Base-by-base conservation (phyloP, 2,329 filamentous ascomycete species). In the Diaporthe aspalathi region DNA sequence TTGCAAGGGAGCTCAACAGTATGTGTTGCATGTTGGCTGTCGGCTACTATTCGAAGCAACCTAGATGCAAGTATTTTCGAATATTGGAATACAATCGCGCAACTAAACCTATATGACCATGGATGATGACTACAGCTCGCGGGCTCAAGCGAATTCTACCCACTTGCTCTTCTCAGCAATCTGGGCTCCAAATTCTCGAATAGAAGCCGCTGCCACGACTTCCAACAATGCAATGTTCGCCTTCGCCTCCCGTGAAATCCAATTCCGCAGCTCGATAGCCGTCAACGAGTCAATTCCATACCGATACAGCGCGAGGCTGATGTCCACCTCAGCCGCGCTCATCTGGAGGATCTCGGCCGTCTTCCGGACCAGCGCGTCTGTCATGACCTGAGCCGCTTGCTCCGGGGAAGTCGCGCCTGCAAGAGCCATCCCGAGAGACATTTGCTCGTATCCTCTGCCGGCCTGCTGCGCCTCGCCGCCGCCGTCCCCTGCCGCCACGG, bases 251-350 rank as follows among this genome's bases (percentile, higher is more conserved):
- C 65, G 35, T 17, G 50, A 60, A 49, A 72, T 70, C 70, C 70
- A 72, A 67, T 70, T 70, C 29, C 70, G 57, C 32, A 72, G 60
- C 67, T 72, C 70, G 38, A 72, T 67, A 9, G 70, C 70, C 20
- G 66, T 54, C n/a, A 72, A 50, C 11, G 70, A 72, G 57, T 72
- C 70, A 17, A 72, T 62, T 11, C 70, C 70, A n/a, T 70, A 72
- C 5, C 53, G 60, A 47, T 72, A 70, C 70, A 72, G 53, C 22
- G n/a, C n/a, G n/a, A n/a, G 70, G 67, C 43, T 54, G 35, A 60
- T 49, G 60, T 72, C 70, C 45, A 72, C 70, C 43, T 72, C 70
- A 7, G 24, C 27, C 17, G 70, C 49, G 8, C 67, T 60, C 66
- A 69, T 70, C 57, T 70, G 70, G 32, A 72, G 60, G 50, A 70